Evolutionary conservation across 306 rosid genomes (phyloP).

Genomic region (Trifolium fragiferum): DNA sequence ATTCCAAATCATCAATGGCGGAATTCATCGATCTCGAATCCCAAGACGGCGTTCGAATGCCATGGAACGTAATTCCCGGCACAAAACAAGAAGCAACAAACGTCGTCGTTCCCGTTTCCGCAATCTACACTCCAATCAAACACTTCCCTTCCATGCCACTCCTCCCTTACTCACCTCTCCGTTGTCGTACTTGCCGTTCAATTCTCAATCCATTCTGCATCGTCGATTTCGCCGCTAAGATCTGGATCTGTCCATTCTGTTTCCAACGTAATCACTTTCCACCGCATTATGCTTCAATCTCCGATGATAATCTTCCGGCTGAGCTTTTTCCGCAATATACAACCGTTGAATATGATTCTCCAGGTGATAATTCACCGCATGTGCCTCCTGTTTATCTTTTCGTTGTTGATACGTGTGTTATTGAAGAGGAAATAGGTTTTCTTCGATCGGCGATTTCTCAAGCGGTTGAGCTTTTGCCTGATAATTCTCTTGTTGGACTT

Average conservation of each 20-base stretch:
- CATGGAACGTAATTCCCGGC: slow-evolving; percentile 97
- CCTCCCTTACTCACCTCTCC: slow-evolving; percentile 80
- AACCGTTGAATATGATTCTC: slow-evolving; percentile 75
- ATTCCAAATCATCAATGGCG: slow-evolving; percentile 51
- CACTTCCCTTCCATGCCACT: slow-evolving; percentile 71
- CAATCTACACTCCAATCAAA: slow-evolving; percentile 81
- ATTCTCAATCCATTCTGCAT: slow-evolving; percentile 90
- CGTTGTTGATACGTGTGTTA: slow-evolving; percentile 79
- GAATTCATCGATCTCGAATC: slow-evolving; percentile 87
- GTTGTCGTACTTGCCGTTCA: slow-evolving; percentile 94
- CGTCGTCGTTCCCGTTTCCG: slow-evolving; percentile 84
- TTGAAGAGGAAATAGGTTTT: slow-evolving; percentile 83
- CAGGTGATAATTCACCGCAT: slow-evolving; percentile 34
- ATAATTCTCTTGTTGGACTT: slow-evolving; percentile 82
- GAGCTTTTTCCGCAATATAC: slow-evolving; percentile 95
- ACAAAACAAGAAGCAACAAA: slow-evolving; percentile 71
- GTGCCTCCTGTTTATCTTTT: slow-evolving; percentile 76
- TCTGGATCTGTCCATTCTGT: slow-evolving; percentile 99
- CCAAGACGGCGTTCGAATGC: slow-evolving; percentile 98
- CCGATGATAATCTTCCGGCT: slow-evolving; percentile 90
- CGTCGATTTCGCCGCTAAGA: slow-evolving; percentile 93
- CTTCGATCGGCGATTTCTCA: slow-evolving; percentile 75
- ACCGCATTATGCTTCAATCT: slow-evolving; percentile 77
- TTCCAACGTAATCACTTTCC: slow-evolving; percentile 95
- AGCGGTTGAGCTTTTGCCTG: slow-evolving; percentile 84